Evolutionary conservation across 2,329 filamentous ascomycete species (phyloP), one percentile per base, ranked within the genome.

Genomic region (Colletotrichum cereale): DNA sequence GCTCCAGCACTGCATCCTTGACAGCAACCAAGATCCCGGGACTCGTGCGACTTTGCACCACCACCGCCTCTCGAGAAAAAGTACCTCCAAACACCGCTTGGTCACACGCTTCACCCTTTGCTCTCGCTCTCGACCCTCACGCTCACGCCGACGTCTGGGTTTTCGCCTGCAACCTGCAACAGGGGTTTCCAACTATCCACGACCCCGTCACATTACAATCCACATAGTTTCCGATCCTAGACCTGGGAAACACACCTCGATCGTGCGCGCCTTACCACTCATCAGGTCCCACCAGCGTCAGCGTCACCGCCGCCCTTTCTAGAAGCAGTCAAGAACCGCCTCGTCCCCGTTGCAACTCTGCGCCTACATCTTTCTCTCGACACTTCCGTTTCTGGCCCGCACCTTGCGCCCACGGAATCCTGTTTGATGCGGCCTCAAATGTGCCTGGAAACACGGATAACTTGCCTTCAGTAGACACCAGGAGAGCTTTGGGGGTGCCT

Each of bases 21-120:
- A 72, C 55, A 70, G 48, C 69, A 70, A 60, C 69, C 69, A 70
- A 66, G 53, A 70, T 70, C 69, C 66, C 50, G 69, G 69, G 69
- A 60, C 62, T 70, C 38, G 66, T 72, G 66, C 55, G 50, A 72
- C 66, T 70, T 48, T 72, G 58, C 66, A 68, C 53, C 40, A 34
- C 44, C 58, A 50, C 55, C 40, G 44, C 57, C 50, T 52, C 34
- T 38, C 52, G 60, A 61, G 65, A 42, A 57, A 62, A 64, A 64
- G 21, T n/a, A 34, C 24, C 29, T 44, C 38, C 53, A 24, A 40
- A 48, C 66, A 62, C 34, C 56, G 40, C 34, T 24, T 52, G 66
- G 69, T 72, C 69, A 72, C 61, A 61, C 38, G 66, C 65, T 64
- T 44, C 50, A n/a, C 8, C 24, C 16, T 40, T 48, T 36, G 18